Evolutionary conservation across 805 yeast genomes (phyloP).

Genomic region (Brettanomyces bruxellensis): DNA sequence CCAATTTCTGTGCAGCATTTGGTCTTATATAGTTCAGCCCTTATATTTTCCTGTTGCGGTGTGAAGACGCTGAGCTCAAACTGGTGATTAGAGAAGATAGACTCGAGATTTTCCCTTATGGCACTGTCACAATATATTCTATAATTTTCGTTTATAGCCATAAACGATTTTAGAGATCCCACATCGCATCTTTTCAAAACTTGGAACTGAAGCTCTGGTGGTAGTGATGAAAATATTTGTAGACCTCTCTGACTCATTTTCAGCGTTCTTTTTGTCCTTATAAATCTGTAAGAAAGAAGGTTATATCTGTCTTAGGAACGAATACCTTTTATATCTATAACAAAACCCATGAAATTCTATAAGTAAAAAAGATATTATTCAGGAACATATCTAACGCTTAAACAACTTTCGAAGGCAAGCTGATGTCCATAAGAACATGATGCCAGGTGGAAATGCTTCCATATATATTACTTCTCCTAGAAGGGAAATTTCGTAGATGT

Average conservation of each 20-base stretch:
- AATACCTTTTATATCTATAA: too few species aligned
- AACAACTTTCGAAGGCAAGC: too few species aligned
- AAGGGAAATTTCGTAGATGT: neutral
- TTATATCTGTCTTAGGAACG: too few species aligned
- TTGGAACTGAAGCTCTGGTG: slow-evolving; percentile 16
- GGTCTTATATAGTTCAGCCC: slow-evolving; percentile 17
- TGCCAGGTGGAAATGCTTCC: neutral
- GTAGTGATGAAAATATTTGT: slow-evolving; percentile 4
- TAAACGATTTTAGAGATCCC: slow-evolving; percentile 5
- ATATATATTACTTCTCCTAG: neutral
- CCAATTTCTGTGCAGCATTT: slow-evolving; percentile 8
- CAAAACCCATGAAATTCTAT: too few species aligned
- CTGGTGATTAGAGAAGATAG: slow-evolving; percentile 1
- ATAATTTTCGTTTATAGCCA: slow-evolving; percentile 4
- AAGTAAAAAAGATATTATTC: too few species aligned
- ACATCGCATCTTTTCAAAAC: slow-evolving; percentile 10
- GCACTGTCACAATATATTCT: slow-evolving; percentile 5
- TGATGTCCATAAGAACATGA: neutral
- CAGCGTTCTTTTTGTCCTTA: too few species aligned
- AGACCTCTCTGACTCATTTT: too few species aligned
- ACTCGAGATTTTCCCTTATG: slow-evolving; percentile 2
- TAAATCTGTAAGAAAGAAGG: too few species aligned
- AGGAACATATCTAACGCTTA: too few species aligned
- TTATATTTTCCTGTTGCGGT: slow-evolving; percentile 16
- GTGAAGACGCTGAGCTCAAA: slow-evolving; percentile 18